Percentiles rank a stretch among this genome's conserved stretches.
Conservation (phyloP, 139 green algal genomes). For the Pleodorina starrii region DNA sequence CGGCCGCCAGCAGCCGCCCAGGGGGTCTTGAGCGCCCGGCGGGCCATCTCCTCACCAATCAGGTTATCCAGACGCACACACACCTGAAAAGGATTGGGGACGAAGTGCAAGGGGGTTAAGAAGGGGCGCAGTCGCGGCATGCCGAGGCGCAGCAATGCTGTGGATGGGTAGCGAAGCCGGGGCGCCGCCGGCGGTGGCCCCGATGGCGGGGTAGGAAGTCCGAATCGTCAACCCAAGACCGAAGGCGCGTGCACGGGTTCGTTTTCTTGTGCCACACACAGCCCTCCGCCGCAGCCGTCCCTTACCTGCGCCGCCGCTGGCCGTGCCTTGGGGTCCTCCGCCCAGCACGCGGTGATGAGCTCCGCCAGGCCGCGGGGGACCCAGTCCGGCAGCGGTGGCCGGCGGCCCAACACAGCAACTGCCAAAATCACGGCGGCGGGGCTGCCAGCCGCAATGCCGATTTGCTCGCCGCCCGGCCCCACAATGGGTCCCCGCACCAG, state of each 20-base stretch:
- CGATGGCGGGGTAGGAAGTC: too few species aligned
- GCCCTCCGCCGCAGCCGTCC: too few species aligned
- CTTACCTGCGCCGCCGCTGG: constrained; percentile 73
- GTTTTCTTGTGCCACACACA: too few species aligned
- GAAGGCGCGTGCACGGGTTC: too few species aligned
- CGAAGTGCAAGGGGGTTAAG: too few species aligned
- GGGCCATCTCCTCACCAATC: not conserved
- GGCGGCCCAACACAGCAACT: constrained; percentile 71
- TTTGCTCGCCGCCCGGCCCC: not conserved
- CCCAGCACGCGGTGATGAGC: constrained; percentile 62
- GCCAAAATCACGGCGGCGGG: constrained; percentile 70
- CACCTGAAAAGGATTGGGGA: too few species aligned
- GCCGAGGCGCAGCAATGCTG: too few species aligned
- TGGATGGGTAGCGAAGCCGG: too few species aligned
- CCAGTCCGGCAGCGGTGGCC: constrained; percentile 61
- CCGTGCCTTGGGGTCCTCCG: constrained; percentile 72
- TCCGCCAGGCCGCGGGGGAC: constrained; percentile 50
- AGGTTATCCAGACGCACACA: not conserved
- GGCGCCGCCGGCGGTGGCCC: too few species aligned
- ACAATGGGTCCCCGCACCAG: not conserved
- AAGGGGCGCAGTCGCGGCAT: too few species aligned
- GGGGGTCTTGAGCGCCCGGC: not conserved
- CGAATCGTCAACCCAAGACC: too few species aligned
- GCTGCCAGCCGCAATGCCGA: not conserved
- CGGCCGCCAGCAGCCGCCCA: not conserved